Evolutionary conservation across 2,329 filamentous ascomycete species (phyloP), one percentile per base, ranked within the genome.

Genomic region (Alternaria metachromatica): DNA sequence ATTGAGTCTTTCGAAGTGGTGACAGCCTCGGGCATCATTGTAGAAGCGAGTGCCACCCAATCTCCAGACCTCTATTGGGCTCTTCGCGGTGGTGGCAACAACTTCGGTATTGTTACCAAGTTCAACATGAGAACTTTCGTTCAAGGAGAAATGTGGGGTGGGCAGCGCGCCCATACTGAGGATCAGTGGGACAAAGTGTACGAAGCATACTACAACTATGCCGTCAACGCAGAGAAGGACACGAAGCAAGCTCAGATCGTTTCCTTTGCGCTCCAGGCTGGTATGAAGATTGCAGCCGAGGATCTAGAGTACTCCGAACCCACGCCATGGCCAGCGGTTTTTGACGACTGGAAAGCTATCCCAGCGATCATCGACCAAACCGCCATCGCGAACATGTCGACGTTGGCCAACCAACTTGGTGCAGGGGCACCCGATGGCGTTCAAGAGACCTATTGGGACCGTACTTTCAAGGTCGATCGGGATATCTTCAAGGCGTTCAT

Each of bases 21-120:
- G 41, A 72, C 65, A 10, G 69, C 71, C 4, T 71, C 63, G 10
- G 71, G 70, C 26, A 30, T 62, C 23, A 58, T 69, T 20, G 48
- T 72, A 23, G 68, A 51, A 26, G 70, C 57, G 28, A 72, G 62
- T 43, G 50, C 58, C 13, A 60, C 60, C 8, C 37, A 76, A 26
- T 80, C 80, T 50, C 56, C 65, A 1, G 82, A 84, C 51, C 78
- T 82, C 15, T 82, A 78, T 69, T 74, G 70, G 65, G 77, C 76
- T 4, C 70, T 81, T 8, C 74, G 79, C n/a, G 79, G 80, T 8
- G 77, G 76, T 18, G 73, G 72, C 6, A 73, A 72, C 57, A 78
- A 78, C 51, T 77, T 77, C 54, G 83, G 76, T 18, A 72, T 79
- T 25, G 70, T 79, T 12, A 78, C 74, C 15, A 67, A 64, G 21